Evolutionary conservation across 108 stramenopile species (phyloP), one percentile per base, ranked within the genome.

Genomic region (Cyclotella kingstonii): DNA sequence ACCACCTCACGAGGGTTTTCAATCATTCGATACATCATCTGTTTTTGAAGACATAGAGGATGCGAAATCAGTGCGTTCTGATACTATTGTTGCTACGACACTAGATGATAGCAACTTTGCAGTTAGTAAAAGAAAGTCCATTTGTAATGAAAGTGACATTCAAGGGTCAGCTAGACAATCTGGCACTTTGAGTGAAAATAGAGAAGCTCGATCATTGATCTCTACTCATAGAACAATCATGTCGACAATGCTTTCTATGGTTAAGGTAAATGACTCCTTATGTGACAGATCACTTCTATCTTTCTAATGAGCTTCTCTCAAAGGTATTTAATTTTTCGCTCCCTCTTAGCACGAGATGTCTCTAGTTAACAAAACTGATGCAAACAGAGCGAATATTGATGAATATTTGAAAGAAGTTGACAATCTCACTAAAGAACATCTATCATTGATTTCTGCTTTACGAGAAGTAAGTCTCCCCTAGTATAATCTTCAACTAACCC

Each of bases 351-450:
- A 80, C 51, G 90, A 91, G 45, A 87, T 87, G 86, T 65, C 73
- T 9, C 41, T 87, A 12, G 86, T 87, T 19, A 85, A 84, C 46
- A 46, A 66, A 26, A 68, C 77, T 8, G 84, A 84, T 53, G 80
- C 71, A 29, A 76, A 85, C 44, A 60, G 82, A 26, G 84, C 85
- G 26, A 76, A 73, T 33, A 62, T 87, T 39, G 83, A 91, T 52
- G 76, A 82, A 17, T 91, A 91, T 42, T 40, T 91, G 50, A 47
- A 69, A 14, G 59, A 86, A 45, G 81, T 91, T 12, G 77, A 84
- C 26, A 44, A 51, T 5, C 43, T 91, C 12, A 81, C 84, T 27
- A 64, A 72, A 43, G 59, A 76, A 5, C 86, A 91, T 23, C 45
- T 83, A 18, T 63, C 66, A 29, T 57, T 86, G 49, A 63, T 91